Percentiles rank a stretch among this genome's conserved stretches.
Conservation (phyloP, 2,329 filamentous ascomycete genomes). For the Onygenales sp. region DNA sequence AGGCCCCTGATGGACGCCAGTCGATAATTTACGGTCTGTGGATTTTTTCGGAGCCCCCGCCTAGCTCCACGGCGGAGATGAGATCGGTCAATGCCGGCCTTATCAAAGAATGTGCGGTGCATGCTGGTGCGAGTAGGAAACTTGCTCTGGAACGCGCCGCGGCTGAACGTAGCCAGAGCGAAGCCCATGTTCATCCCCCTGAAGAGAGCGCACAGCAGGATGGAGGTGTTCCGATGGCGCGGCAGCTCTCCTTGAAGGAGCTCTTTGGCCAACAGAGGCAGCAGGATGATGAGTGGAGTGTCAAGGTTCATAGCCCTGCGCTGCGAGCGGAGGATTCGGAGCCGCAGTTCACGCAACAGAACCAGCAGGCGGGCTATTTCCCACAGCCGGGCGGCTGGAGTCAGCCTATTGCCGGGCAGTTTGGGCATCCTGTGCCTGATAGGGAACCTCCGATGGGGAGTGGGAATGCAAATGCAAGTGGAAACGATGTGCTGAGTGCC, state of each 20-base stretch:
- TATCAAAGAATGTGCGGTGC: conserved; percentile 46
- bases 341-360: conserved; percentile 7
- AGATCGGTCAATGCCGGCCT: conserved; percentile 43
- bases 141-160: conserved; percentile 32
- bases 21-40: conserved; percentile 48
- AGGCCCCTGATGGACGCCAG: conserved; percentile 7
- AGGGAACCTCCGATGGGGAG: neutral
- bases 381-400: neutral
- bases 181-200: conserved; percentile 22
- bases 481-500: conserved; percentile 30
- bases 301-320: conserved; percentile 35
- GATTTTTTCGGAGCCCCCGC: conserved; percentile 54
- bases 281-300: conserved; percentile 42
- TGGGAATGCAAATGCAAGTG: neutral
- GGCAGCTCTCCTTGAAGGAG: conserved; percentile 44
- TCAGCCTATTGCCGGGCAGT: too few relatives aligned
- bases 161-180: conserved; percentile 19
- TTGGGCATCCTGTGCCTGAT: too few relatives aligned
- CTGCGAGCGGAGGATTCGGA: conserved; percentile 8
- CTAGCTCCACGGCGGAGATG: conserved; percentile 44
- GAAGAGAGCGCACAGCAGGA: conserved; percentile 21
- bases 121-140: conserved; percentile 41
- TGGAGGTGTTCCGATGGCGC: conserved; percentile 38
- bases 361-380: neutral
- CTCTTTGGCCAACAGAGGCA: conserved; percentile 47